Evolutionary conservation across 257 asterid genomes (phyloP), one percentile per base, ranked within the genome.

Genomic region (Petrea volubilis): DNA sequence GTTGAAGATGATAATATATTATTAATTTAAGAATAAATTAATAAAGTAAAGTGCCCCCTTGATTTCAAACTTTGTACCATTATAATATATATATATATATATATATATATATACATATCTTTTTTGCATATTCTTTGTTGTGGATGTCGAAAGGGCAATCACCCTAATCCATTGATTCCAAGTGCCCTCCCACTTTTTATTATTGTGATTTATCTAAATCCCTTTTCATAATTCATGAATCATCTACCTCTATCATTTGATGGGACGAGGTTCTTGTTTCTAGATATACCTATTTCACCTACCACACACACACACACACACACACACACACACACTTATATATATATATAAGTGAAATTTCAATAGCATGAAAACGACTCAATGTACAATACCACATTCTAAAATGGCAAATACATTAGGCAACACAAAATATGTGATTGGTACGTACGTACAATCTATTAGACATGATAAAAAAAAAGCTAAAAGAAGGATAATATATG

Each of bases 261-360:
- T 25, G 43, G 24, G 43, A 46, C 41, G 5, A 17, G 29, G 0
- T 52, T 34, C 51, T 38, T 63, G 25, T 52, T 52, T 58, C 23
- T 62, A 33, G 76, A 62, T 64, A 73, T 57, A 0, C 28, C 53
- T 46, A 46, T 25, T 34, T 71, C 62, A 76, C 80, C 73, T 56
- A 77, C 46, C 77, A 29, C 21, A 21, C 65, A 18, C 56, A 29
- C n/a, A 11, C 27, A 7, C n/a, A 15, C 11, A 25, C 12, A 40
- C 2, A 6, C 41, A 15, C 4, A 15, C 2, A 2, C 7, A 44
- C 20, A 9, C 9, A 7, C 9, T 7, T 13, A 41, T 41, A 44
- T 44, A 14, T 47, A 47, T 47, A 18, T 3, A 15, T 17, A 47
- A 3, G 24, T 15, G 7, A 3, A 47, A 17, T 4, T 14, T 1